These are phyloP conservation scores for Chondrus crispus DNA, from an alignment of 23 red algal genomes.

Conservation along the genomic window DNA sequence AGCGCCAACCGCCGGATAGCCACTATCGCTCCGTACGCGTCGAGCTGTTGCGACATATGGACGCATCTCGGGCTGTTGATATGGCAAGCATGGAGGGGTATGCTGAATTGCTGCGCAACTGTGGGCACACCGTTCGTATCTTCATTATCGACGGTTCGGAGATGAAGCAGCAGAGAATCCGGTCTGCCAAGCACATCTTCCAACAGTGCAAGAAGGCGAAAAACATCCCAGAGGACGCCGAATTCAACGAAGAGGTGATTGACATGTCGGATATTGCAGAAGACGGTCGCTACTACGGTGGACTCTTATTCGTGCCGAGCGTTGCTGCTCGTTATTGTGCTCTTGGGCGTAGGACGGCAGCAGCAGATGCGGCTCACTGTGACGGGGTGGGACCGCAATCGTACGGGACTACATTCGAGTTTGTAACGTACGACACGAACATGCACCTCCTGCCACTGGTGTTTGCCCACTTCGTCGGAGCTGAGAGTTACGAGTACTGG, in stretches of 20 bases:
- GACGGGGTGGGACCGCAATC: not conserved
- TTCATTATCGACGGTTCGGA: not conserved
- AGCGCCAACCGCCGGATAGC: not conserved
- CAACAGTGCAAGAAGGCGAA: not conserved
- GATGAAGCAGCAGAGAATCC: not conserved
- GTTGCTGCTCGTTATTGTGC: not conserved
- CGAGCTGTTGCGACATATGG: not conserved
- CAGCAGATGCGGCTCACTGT: conserved; percentile 32
- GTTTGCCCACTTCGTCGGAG: not conserved
- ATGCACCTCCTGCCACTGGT: not conserved
- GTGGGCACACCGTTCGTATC: not conserved
- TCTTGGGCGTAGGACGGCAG: not conserved
- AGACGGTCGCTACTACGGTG: not conserved
- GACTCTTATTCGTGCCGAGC: conserved; percentile 22
- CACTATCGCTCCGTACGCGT: not conserved
- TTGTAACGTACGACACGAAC: not conserved
- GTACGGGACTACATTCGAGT: conserved; percentile 14
- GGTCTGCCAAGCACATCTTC: not conserved
- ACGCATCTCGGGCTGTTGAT: not conserved
- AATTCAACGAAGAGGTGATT: not conserved
- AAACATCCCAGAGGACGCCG: not conserved
- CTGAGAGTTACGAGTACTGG: not conserved
- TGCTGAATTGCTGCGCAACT: not conserved
- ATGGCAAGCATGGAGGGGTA: not conserved
- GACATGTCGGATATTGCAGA: conserved; percentile 30